Evolutionary conservation across 2,329 filamentous ascomycete genomes (phyloP).

Genomic region (Hymenoscyphus occultus): DNA sequence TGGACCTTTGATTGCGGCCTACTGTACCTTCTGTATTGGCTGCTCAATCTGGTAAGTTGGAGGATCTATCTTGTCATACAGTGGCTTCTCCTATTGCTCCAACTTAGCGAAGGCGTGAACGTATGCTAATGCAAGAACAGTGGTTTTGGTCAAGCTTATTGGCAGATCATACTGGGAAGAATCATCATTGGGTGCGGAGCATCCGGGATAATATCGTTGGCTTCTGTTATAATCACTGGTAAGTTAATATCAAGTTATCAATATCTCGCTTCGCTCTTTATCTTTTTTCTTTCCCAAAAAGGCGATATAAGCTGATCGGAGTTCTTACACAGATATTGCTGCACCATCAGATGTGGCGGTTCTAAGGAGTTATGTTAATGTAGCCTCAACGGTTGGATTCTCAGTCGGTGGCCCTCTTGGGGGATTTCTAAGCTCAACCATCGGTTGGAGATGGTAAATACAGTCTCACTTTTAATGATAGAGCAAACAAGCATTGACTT

Average conservation of each 20-base stretch:
- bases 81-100: neutral
- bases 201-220: constrained; percentile 48
- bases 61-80: constrained; percentile 5
- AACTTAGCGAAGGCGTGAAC: constrained; percentile 32
- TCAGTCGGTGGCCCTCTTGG: constrained; percentile 51
- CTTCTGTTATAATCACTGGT: constrained; percentile 46
- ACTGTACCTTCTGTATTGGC: constrained; percentile 42
- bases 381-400: constrained; percentile 49
- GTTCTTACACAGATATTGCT: constrained; percentile 42
- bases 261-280: neutral
- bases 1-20: constrained; percentile 47
- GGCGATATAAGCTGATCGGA: constrained; percentile 6
- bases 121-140: constrained; percentile 28
- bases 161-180: constrained; percentile 49
- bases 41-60: constrained; percentile 38
- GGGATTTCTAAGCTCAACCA: constrained; percentile 48
- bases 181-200: constrained; percentile 50
- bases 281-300: neutral
- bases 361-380: constrained; percentile 52
- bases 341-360: constrained; percentile 50
- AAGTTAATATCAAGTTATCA: constrained; percentile 37
- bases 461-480: neutral
- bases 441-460: constrained; percentile 53
- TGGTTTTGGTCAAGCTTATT: constrained; percentile 45
- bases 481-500: constrained; percentile 3